These are phyloP conservation scores for Podospora conica DNA, from an alignment of 495 filamentous ascomycete species.

Conservation along the genomic window DNA sequence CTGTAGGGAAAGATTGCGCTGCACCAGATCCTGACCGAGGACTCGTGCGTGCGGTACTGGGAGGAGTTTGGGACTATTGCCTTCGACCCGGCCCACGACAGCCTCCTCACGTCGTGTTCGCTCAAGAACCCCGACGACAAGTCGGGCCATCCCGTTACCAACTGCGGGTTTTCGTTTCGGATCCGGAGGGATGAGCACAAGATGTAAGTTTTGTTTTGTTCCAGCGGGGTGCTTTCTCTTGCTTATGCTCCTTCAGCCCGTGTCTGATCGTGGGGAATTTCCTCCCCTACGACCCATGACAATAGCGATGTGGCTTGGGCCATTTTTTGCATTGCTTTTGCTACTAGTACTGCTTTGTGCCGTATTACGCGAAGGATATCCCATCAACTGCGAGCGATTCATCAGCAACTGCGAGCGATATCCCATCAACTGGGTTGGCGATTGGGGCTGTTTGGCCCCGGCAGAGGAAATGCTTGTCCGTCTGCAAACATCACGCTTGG, in stretches of 20 bases:
- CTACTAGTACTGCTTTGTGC: no score
- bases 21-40: conserved; percentile 92
- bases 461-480: neutral
- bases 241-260: conserved; percentile 51
- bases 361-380: no score
- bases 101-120: conserved; percentile 88
- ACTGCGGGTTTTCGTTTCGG: conserved; percentile 96
- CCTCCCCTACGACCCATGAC: conserved; percentile 56
- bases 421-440: no score
- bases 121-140: conserved; percentile 78
- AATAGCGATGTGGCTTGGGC: no score
- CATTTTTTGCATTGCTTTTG: neutral
- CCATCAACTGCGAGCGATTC: no score
- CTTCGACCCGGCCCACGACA: conserved; percentile 93
- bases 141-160: conserved; percentile 65
- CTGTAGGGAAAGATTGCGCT: conserved; percentile 83
- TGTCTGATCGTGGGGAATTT: conserved; percentile 96
- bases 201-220: conserved; percentile 65
- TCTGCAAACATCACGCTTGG: neutral
- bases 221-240: neutral
- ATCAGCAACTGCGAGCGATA: no score
- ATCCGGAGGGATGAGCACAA: conserved; percentile 91
- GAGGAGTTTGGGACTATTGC: conserved; percentile 99
- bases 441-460: no score
- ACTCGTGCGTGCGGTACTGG: conserved; percentile 94